Evolutionary conservation across 2,329 filamentous ascomycete species (phyloP), one percentile per base, ranked within the genome.

Genomic region (Scedosporium aurantiacum): DNA sequence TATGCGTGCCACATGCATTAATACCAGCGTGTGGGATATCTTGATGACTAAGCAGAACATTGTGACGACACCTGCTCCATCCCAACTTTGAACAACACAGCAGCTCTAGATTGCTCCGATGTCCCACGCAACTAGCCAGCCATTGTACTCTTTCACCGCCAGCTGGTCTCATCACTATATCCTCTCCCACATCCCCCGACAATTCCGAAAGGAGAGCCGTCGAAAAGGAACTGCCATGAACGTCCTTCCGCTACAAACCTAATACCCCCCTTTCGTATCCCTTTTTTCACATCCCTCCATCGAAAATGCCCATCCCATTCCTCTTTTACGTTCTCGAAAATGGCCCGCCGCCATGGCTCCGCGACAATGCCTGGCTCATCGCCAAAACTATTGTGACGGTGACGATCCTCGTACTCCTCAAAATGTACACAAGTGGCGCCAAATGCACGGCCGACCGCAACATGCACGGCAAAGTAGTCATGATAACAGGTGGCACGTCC

Each of bases 401-500:
- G n/a, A 70, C 71, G 5, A 65, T 74, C 47, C 66, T 84, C 28
- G 70, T 71, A 57, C 63, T 80, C 32, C 68, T 81, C 57, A 97
- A 97, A 78, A 79, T 79, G 69, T 96, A 88, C 76, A 89, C 87
- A 68, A 84, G 84, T 65, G 95, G 94, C 66, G 82, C 86, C 12
- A 77, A 74, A 66, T 97, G 94, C 73, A 76, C 74, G 50, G 82
- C 89, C 27, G 91, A 96, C 71, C 83, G 90, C 63, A 81, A 88
- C 61, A 91, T 99, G 86, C 91, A 97, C 73, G 91, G 91, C 57
- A 95, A 95, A 71, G 91, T 99, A 57, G 82, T 97, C 54, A 87
- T 99, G 79, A 84, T 99, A 60, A 99, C 94, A 18, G 92, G 94
- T 66, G 94, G 93, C 28, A 99, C 94, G 60, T 93, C 92, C 55